These are phyloP conservation scores for Clathrospora elynae DNA, from an alignment of 2,329 filamentous ascomycete genomes.

Conservation along the genomic window DNA sequence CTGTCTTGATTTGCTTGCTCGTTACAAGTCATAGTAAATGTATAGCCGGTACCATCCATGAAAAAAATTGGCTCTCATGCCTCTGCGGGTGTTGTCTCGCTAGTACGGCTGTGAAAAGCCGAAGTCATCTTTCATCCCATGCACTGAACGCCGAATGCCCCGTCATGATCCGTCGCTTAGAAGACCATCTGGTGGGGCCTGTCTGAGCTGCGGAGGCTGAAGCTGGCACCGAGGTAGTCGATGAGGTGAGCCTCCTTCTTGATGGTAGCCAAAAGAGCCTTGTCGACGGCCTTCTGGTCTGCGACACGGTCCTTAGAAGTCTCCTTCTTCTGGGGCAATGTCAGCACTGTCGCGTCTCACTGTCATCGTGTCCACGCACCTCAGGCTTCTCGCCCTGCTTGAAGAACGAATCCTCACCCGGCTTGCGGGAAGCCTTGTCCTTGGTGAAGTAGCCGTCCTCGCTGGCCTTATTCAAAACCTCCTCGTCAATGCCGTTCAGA, in stretches of 20 bases:
- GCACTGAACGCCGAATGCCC: conserved; percentile 48
- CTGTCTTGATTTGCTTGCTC: conserved; percentile 50
- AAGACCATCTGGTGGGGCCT: conserved; percentile 99
- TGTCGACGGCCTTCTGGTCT: conserved; percentile 99
- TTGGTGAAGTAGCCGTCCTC: conserved; percentile 89
- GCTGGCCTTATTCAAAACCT: conserved; percentile 77
- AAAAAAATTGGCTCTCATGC: conserved; percentile 46
- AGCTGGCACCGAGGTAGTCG: conserved; percentile 92
- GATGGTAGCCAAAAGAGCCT: conserved; percentile 91
- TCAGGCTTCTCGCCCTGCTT: conserved; percentile 97
- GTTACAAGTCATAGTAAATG: conserved; percentile 50
- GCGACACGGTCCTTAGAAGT: conserved; percentile 86
- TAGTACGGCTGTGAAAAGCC: conserved; percentile 50
- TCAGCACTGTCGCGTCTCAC: conserved; percentile 18
- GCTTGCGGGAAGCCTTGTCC: conserved; percentile 95
- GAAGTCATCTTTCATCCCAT: conserved; percentile 50
- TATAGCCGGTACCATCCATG: conserved; percentile 48
- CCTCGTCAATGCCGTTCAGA: conserved; percentile 77
- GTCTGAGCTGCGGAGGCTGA: conserved; percentile 99
- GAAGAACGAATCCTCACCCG: conserved; percentile 98
- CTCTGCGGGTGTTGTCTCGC: conserved; percentile 43
- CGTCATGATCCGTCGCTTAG: conserved; percentile 61
- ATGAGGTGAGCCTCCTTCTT: conserved; percentile 97
- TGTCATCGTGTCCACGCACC: conserved; percentile 62
- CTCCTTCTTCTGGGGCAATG: conserved; percentile 82